Base-by-base conservation (phyloP, 225 moss, liverwort and hornwort genomes). In the Neckera pumila region DNA sequence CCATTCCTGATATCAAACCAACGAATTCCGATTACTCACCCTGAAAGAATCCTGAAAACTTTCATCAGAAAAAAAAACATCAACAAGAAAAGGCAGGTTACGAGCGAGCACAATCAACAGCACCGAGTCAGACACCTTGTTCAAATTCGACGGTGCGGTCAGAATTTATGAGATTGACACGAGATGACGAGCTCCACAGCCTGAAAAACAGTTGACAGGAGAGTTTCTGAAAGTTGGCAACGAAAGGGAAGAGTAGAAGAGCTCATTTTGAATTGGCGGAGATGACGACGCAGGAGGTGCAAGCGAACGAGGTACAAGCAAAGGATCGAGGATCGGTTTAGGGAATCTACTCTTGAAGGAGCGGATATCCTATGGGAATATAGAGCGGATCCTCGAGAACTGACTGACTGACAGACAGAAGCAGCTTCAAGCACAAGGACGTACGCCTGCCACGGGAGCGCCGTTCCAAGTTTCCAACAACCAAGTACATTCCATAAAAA, bases 291-390 rank as follows among this genome's bases (percentile, higher is more conserved):
- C 36, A 49, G 8, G 33, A 43, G 33, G 31, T 43, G 31, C 64
- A 56, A 69, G 73, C 21, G 21, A 21, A 49, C 38, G 47, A 63
- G 47, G 34, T 33, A 23, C 42, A n/a, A 82, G 53, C 30, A 15
- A 30, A 36, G 33, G 81, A 72, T 67, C 62, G 59, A 54, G 27
- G 66, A 86, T 73, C 83, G 6, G 49, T 34, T 36, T 0, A 14
- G 9, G 61, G 92, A 67, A 90, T 88, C 88, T 88, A 31, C 88
- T 56, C 47, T 21, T 51, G 85, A 38, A 60, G 27, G 21, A 20
- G 10, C 0, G 88, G 80, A 92, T 90, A 92, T 92, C 75, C 88
- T 7, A 42, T 40, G 4, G 5, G 92, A 78, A 90, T 90, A 83
- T 66, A 53, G 2, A 53, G 36, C 17, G 38, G 66, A 90, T 76